phyloP scores from a whole-genome alignment of 192 early-diverging fungal genomes.

The Backusella tuberculispora region DNA sequence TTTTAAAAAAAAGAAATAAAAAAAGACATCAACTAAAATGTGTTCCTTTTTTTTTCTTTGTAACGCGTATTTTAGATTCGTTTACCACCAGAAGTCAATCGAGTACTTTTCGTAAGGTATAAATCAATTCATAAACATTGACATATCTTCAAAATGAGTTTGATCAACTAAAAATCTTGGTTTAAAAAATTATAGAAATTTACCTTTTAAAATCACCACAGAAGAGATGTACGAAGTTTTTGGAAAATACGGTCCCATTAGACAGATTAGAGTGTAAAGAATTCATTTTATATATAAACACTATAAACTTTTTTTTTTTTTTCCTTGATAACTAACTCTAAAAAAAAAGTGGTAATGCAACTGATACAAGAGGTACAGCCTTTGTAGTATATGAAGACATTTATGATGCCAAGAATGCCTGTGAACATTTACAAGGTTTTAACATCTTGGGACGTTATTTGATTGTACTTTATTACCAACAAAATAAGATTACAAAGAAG shows the following conservation, averaged over 20 bases:
- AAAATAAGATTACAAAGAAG: conserved; percentile 80
- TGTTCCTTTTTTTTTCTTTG: not conserved
- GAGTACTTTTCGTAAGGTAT: conserved; percentile 87
- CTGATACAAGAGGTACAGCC: conserved; percentile 91
- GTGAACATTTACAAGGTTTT: conserved; percentile 94
- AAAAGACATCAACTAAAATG: not conserved
- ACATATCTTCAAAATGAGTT: no score
- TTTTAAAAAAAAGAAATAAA: not conserved
- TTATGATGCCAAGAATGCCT: conserved; percentile 95
- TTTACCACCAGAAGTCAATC: conserved; percentile 93
- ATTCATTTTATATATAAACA: not conserved
- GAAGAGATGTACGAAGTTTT: conserved; percentile 99
- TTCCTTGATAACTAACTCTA: no score
- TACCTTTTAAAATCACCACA: conserved; percentile 94
- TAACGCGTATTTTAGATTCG: conserved; percentile 52
- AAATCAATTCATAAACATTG: not conserved
- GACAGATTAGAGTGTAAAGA: conserved; percentile 83
- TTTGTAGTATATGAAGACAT: conserved; percentile 99
- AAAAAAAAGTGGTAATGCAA: conserved; percentile 63
- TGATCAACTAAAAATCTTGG: no score
- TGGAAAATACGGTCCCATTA: conserved; percentile 93
- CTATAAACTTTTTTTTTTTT: not conserved
- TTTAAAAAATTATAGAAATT: conserved; percentile 59
- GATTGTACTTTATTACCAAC: conserved; percentile 91
- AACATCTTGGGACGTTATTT: conserved; percentile 96